phyloP scores from a whole-genome alignment of 148 eudicot species.

The Selenicereus undatus region DNA sequence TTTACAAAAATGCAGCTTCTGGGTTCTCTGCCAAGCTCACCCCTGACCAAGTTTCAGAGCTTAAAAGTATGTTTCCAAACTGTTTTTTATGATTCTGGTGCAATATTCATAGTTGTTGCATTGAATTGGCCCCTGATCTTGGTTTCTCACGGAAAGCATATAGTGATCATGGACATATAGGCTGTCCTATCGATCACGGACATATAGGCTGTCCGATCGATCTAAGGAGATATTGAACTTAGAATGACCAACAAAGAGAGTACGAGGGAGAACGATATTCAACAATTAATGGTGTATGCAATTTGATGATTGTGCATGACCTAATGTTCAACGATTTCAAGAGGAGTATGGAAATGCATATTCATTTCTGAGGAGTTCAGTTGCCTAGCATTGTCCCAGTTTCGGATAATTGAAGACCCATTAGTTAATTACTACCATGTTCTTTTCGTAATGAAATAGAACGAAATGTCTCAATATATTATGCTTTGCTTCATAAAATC shows the following conservation, averaged over 20 bases:
- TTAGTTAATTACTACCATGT: not conserved
- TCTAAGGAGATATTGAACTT: too few species aligned
- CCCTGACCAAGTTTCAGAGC: conserved; percentile 41
- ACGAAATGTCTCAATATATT: not conserved
- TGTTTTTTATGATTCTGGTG: not conserved
- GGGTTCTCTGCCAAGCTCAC: conserved; percentile 60
- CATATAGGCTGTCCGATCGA: too few species aligned
- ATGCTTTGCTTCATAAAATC: not conserved
- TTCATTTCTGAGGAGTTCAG: not conserved
- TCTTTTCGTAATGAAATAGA: not conserved
- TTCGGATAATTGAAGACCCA: not conserved
- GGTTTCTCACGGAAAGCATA: too few species aligned
- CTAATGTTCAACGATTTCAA: not conserved
- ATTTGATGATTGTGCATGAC: too few species aligned
- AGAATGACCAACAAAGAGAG: too few species aligned
- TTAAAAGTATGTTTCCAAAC: conserved; percentile 34
- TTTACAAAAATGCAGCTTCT: conserved; percentile 49
- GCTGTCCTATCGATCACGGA: too few species aligned
- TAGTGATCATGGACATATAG: too few species aligned
- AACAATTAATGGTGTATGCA: too few species aligned
- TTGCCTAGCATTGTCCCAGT: not conserved
- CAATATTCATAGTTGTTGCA: not conserved
- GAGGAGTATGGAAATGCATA: not conserved
- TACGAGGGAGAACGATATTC: too few species aligned
- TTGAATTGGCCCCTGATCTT: not conserved